Percentiles rank a stretch among this genome's conserved stretches.
Conservation (phyloP, 2,329 filamentous ascomycete species). For the Fusarium anthophilum region DNA sequence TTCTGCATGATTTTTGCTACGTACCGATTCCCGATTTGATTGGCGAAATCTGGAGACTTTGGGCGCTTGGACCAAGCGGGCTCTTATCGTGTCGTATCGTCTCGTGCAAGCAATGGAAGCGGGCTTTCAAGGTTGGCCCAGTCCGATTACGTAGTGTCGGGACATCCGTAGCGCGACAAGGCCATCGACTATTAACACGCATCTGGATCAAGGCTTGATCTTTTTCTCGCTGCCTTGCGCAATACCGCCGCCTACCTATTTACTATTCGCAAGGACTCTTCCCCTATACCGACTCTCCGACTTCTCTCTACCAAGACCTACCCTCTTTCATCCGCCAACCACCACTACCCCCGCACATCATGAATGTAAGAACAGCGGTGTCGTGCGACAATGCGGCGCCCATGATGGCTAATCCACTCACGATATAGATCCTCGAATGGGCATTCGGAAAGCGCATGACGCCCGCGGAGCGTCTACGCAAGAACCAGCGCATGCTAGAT, state of each 20-base stretch:
- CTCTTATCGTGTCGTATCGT: slow-evolving; percentile 44
- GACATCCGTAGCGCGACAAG: slow-evolving; percentile 22
- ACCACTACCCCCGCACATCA: slow-evolving; percentile 34
- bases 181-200: slow-evolving; percentile 31
- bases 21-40: slow-evolving; percentile 41
- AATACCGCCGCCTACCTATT: slow-evolving; percentile 1
- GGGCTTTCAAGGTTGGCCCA: slow-evolving; percentile 13
- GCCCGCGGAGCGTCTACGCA: slow-evolving; percentile 87
- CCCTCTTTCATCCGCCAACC: slow-evolving; percentile 1
- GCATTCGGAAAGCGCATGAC: slow-evolving; percentile 99
- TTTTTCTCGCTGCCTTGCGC: slow-evolving; percentile 35
- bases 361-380: slow-evolving; percentile 43
- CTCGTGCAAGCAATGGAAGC: background rate
- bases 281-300: background rate
- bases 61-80: slow-evolving; percentile 23
- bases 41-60: slow-evolving; percentile 33
- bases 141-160: slow-evolving; percentile 34
- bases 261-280: background rate
- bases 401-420: slow-evolving; percentile 33
- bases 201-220: slow-evolving; percentile 2
- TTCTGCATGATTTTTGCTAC: slow-evolving; percentile 48
- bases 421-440: slow-evolving; percentile 89
- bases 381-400: slow-evolving; percentile 20
- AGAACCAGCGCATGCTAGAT: slow-evolving; percentile 96
- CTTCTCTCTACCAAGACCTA: background rate